Evolutionary conservation across 495 filamentous ascomycete species (phyloP), one percentile per base, ranked within the genome.

Genomic region (Margaritispora aquatica): DNA sequence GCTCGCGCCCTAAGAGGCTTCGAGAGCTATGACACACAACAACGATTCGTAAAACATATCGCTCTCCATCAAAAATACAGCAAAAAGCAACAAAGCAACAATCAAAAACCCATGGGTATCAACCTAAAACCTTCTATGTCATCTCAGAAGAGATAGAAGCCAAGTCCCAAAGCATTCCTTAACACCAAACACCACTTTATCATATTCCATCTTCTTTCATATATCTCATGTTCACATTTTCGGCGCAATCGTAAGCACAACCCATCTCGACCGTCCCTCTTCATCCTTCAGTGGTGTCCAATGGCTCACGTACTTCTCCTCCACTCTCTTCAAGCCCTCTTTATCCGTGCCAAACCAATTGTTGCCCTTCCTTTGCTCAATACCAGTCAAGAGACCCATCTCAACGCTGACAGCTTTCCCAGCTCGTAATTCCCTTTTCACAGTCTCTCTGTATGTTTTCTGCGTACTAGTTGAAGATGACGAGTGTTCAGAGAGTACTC

Each of bases 271-370:
- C 26, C 57, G 57, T 0, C 77, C 80, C 17, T 74, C 65, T 11
- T 67, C 77, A 63, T 82, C 75, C 66, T 78, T 81, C 63, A 80
- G 59, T 22, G 80, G 80, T 55, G 78, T 77, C 81, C 81, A 83
- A 62, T 79, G 76, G 23, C 70, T 74, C n/a, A 77, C 71, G 50
- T 80, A 68, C 66, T 67, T 71, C 59, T 74, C 75, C 68, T 71
- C 26, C 59, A 63, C 26, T 41, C 58, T 61, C 58, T n/a, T 61
- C 26, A 61, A 36, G 26, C 54, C 53, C 69, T 68, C 34, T 65
- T 70, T 26, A 64, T 63, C 49, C 0, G 10, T 24, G 1, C 49
- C 55, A 38, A 54, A 63, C 55, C 55, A 55, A 21, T 44, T 44
- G 1, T 24, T 52, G 1, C 60, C 51, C 47, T 57, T 61, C 48